Evolutionary conservation across 1,284 basidiomycete species (phyloP).

Genomic region (Irpex lacteus): DNA sequence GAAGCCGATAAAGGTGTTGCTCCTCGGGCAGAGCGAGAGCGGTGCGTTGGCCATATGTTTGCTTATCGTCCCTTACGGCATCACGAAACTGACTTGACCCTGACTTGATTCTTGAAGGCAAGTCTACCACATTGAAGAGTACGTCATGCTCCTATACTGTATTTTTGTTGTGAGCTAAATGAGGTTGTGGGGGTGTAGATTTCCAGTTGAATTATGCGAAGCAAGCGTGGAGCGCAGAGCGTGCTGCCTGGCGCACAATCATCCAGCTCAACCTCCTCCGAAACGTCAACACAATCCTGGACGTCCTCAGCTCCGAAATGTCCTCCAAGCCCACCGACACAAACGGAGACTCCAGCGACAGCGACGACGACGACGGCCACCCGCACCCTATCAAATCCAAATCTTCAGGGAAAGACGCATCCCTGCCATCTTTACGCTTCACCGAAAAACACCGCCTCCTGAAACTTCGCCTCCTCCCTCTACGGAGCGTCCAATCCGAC

Average conservation of each 20-base stretch:
- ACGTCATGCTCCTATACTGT: conserved; percentile 15
- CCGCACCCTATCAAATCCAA: background rate
- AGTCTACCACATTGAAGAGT: conserved; percentile 54
- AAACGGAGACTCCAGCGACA: conserved; percentile 16
- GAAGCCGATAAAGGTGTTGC: conserved; percentile 50
- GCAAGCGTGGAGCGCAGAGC: conserved; percentile 65
- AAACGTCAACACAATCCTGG: conserved; percentile 59
- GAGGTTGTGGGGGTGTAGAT: conserved; percentile 38
- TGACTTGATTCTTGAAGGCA: conserved; percentile 33
- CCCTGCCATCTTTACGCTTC: conserved; percentile 41
- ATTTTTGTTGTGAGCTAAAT: background rate
- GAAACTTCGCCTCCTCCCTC: conserved; percentile 53
- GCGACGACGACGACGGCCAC: conserved; percentile 31
- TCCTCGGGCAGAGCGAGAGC: conserved; percentile 73
- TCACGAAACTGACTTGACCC: background rate
- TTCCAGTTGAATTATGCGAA: conserved; percentile 70
- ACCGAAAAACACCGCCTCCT: conserved; percentile 60
- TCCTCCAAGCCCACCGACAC: conserved; percentile 10
- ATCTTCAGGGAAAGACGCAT: conserved; percentile 22
- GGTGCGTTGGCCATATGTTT: conserved; percentile 37
- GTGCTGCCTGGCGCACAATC: conserved; percentile 67
- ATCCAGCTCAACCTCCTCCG: conserved; percentile 75
- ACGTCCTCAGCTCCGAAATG: conserved; percentile 56
- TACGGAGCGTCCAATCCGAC: conserved; percentile 55
- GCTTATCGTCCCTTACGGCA: background rate